These are phyloP conservation scores for Cercospora sesami DNA, from an alignment of 2,329 filamentous ascomycete genomes.

Conservation along the genomic window DNA sequence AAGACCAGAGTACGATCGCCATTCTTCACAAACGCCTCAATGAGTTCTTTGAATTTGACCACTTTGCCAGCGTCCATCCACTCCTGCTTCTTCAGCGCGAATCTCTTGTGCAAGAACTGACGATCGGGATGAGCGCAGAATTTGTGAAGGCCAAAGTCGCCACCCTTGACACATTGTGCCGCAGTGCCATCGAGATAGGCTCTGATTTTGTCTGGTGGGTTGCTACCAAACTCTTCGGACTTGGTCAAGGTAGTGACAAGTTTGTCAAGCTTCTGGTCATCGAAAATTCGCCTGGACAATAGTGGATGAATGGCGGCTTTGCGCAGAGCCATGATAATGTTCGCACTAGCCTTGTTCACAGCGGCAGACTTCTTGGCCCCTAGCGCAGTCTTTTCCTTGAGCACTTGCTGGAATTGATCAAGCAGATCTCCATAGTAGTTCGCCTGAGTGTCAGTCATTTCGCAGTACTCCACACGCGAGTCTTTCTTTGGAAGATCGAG, in stretches of 20 bases:
- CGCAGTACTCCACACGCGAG: conserved; percentile 75
- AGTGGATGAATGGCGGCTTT: conserved; percentile 91
- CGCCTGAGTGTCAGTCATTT: conserved; percentile 71
- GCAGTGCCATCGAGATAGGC: conserved; percentile 72
- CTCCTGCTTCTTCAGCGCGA: conserved; percentile 59
- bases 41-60: conserved; percentile 71
- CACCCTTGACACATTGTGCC: conserved; percentile 67
- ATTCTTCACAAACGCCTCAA: conserved; percentile 70
- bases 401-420: conserved; percentile 59
- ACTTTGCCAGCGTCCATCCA: conserved; percentile 79
- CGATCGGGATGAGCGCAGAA: conserved; percentile 54
- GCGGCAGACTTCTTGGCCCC: conserved; percentile 54
- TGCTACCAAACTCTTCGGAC: conserved; percentile 37
- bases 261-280: conserved; percentile 69
- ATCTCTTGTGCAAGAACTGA: conserved; percentile 54
- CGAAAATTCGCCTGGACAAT: conserved; percentile 79
- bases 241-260: conserved; percentile 54
- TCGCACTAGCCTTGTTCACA: conserved; percentile 29
- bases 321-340: conserved; percentile 77
- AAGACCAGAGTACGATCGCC: conserved; percentile 89
- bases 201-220: conserved; percentile 37
- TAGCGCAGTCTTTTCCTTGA: conserved; percentile 58
- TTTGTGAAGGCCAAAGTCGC: conserved; percentile 67
- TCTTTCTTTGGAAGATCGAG: conserved; percentile 78
- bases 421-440: conserved; percentile 72